Evolutionary conservation across 2,329 filamentous ascomycete genomes (phyloP).

Genomic region (Cryoendolithus antarcticus): DNA sequence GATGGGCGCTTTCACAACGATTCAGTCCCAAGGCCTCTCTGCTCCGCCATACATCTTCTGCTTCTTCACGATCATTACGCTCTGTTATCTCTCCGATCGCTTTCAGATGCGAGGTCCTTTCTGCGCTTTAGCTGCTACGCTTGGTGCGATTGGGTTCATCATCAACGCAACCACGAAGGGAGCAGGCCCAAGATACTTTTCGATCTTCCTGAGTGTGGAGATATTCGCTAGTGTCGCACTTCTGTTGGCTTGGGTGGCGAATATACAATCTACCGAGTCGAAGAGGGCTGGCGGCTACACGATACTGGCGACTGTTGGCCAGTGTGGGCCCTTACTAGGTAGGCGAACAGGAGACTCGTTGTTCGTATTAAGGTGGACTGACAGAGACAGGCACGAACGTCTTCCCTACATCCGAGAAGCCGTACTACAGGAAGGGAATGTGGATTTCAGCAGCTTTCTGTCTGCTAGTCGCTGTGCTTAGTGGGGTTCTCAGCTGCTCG

Average conservation of each 20-base stretch:
- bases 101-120: conserved; percentile 29
- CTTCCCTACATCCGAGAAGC: conserved; percentile 41
- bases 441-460: conserved; percentile 51
- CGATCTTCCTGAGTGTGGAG: conserved; percentile 27
- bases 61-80: conserved; percentile 27
- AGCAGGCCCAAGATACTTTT: conserved; percentile 25
- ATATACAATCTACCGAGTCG: conserved; percentile 26
- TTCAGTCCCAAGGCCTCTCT: conserved; percentile 59
- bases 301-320: conserved; percentile 28
- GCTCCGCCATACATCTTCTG: conserved; percentile 42
- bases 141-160: conserved; percentile 30
- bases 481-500: conserved; percentile 40
- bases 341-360: neutral
- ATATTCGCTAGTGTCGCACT: conserved; percentile 27
- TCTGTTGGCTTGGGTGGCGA: conserved; percentile 26
- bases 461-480: conserved; percentile 45
- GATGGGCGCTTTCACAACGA: conserved; percentile 52
- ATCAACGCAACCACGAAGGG: conserved; percentile 26
- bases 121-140: conserved; percentile 22
- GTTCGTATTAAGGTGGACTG: neutral
- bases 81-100: conserved; percentile 26
- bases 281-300: conserved; percentile 26
- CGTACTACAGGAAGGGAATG: conserved; percentile 43
- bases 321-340: conserved; percentile 10
- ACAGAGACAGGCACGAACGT: conserved; percentile 42